phyloP scores from a whole-genome alignment of 768 basidiomycete genomes.

The Chalciporus piperatus region DNA sequence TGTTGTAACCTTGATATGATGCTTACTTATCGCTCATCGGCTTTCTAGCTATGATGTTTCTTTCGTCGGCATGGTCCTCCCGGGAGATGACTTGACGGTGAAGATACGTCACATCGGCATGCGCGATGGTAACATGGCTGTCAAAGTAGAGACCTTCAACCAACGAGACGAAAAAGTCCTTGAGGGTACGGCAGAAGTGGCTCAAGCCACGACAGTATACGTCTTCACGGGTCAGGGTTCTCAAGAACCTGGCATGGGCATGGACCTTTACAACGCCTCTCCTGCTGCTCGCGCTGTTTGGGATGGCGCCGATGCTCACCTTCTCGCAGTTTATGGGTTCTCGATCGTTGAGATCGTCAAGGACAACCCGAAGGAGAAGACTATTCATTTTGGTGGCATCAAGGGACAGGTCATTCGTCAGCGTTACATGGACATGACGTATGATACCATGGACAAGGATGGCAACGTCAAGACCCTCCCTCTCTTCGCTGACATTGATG shows the following conservation, averaged over 20 bases:
- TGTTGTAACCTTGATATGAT: background rate
- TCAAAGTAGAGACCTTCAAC: slow-evolving; percentile 86
- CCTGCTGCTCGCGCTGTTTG: slow-evolving; percentile 95
- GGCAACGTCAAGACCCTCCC: slow-evolving; percentile 95
- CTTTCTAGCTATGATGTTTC: slow-evolving; percentile 76
- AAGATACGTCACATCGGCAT: slow-evolving; percentile 88
- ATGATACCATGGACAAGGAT: slow-evolving; percentile 95
- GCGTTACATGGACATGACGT: slow-evolving; percentile 99
- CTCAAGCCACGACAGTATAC: slow-evolving; percentile 89
- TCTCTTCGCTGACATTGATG: slow-evolving; percentile 92
- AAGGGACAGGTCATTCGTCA: slow-evolving; percentile 98
- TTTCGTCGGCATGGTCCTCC: slow-evolving; percentile 98
- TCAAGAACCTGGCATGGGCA: slow-evolving; percentile 98
- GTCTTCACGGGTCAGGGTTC: slow-evolving; percentile 99
- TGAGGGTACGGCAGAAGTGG: slow-evolving; percentile 88
- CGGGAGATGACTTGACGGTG: slow-evolving; percentile 82
- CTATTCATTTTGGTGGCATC: slow-evolving; percentile 98
- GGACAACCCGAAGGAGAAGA: slow-evolving; percentile 97
- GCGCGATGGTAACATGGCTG: slow-evolving; percentile 90
- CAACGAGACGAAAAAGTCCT: slow-evolving; percentile 87
- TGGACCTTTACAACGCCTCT: slow-evolving; percentile 93
- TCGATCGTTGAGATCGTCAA: slow-evolving; percentile 99
- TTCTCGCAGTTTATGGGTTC: slow-evolving; percentile 95
- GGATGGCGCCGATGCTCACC: slow-evolving; percentile 93
- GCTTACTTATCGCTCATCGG: slow-evolving; percentile 1